Base-by-base conservation (phyloP, 768 basidiomycete genomes). In the Ramaria rubella region DNA sequence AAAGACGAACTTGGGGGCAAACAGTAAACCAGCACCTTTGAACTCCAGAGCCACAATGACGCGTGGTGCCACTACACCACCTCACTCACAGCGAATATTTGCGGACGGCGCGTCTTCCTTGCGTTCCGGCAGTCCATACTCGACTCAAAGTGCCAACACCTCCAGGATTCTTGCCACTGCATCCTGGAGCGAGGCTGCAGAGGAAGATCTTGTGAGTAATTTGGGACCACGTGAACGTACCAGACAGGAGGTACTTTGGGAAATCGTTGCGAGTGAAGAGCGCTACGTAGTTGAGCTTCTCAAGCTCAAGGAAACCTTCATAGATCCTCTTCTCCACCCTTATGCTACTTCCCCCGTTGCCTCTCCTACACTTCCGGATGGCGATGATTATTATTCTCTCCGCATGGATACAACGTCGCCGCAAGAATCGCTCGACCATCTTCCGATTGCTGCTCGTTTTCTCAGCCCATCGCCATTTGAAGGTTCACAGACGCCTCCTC, bases 231-330 rank as follows among this genome's bases (percentile, higher is more conserved):
- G 91, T 59, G 94, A 97, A 69, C 82, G 94, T 57, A 96, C 94
- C 36, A 81, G 94, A 52, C 94, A 97, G 70, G 94, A 97, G 73
- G 94, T 97, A 5, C 71, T 97, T 26, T 96, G 92, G 76, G 94
- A 97, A 74, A 97, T 97, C 62, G 93, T 97, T 49, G 87, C 89
- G 29, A 93, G 90, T 62, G 94, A 97, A 73, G 93, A 97, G 69
- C 83, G 94, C 90, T 97, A 97, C 67, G 92, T 97, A 33, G 81
- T 81, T 63, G 94, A 97, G 64, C 79, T 97, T 9, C 70, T 83
- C 63, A 90, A 87, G 72, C 86, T 97, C 82, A 93, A 91, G 73
- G 90, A 94, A 61, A 93, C 89, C 0, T 96, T 96, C 64, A 90
- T 94, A 64, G 86, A 88, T 60, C 86, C 90, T 8, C 79, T 95